Evolutionary conservation across 2,329 filamentous ascomycete genomes (phyloP), one percentile per base, ranked within the genome.

Genomic region (Gaeumannomyces sp.): DNA sequence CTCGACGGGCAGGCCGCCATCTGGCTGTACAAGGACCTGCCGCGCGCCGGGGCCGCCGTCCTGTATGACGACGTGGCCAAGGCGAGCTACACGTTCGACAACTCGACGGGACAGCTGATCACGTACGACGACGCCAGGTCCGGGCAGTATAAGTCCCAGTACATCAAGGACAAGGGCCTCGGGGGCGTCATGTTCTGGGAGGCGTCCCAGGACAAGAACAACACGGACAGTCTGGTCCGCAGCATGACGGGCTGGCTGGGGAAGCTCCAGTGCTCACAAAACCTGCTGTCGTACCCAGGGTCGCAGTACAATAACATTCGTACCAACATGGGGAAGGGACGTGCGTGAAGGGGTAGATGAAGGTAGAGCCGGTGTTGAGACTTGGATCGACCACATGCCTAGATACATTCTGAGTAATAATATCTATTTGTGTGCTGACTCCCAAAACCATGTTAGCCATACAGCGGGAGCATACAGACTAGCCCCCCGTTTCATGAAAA

Each of bases 151-250:
- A 96, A 95, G 78, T 85, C 86, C 4, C 71, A 77, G 2, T 94
- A 89, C 73, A 83, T 93, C 69, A 81, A 83, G 74, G 71, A 76
- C 62, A 80, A 82, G 65, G 82, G 85, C 0, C 80, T 95, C 0
- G 91, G 88, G 3, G 92, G 91, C 29, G 87, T 84, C 35, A 94
- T 95, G 90, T 96, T 90, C 84, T 96, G 91, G 91, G 91, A 95
- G 74, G 87, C 85, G 16, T 91, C 86, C 66, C 86, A 82, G 6
- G 92, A 95, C 74, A 83, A 82, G 70, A 80, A 72, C 4, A 85
- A 82, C n/a, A 76, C 75, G 16, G 81, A 82, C 3, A 90, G 87
- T 68, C 76, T 95, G 69, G 88, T 90, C 65, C 71, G 74, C 56
- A 81, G 81, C 7, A 72, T 75, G 62, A 78, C 77, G 53, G 72